These are phyloP conservation scores for Dactylellina haptotyla DNA, from an alignment of 2,329 filamentous ascomycete genomes.

Conservation along the genomic window DNA sequence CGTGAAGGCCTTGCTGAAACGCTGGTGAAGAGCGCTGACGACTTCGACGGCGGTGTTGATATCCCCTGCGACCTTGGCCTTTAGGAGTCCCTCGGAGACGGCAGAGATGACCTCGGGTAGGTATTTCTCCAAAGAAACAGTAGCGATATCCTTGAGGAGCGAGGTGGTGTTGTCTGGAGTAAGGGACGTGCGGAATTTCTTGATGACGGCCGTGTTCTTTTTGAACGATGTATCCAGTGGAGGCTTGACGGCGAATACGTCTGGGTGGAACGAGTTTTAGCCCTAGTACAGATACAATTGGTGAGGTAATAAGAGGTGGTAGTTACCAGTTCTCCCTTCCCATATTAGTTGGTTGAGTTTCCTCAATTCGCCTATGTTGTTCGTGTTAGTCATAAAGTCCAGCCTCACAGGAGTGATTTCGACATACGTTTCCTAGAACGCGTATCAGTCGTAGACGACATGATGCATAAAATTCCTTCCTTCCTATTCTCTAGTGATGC, in stretches of 20 bases:
- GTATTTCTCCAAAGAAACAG: slow-evolving; percentile 58
- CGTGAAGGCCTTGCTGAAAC: slow-evolving; percentile 58
- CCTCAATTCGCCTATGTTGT: slow-evolving; percentile 42
- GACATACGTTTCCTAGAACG: slow-evolving; percentile 52
- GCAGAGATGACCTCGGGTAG: slow-evolving; percentile 58
- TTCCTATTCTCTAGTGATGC: slow-evolving; percentile 2
- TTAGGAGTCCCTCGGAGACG: slow-evolving; percentile 57
- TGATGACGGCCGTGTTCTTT: slow-evolving; percentile 59
- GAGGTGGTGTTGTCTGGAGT: slow-evolving; percentile 56
- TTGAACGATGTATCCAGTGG: slow-evolving; percentile 58
- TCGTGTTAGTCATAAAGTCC: slow-evolving; percentile 14
- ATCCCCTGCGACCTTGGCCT: slow-evolving; percentile 56
- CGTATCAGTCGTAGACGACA: slow-evolving; percentile 49
- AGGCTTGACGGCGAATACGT: slow-evolving; percentile 56
- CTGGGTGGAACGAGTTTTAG: slow-evolving; percentile 37
- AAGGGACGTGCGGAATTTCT: slow-evolving; percentile 58
- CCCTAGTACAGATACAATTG: background rate
- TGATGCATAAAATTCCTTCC: background rate
- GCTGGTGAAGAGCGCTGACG: slow-evolving; percentile 58
- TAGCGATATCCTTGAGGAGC: slow-evolving; percentile 58
- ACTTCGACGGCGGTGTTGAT: slow-evolving; percentile 58
- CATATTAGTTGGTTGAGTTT: slow-evolving; percentile 52
- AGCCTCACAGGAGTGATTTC: background rate
- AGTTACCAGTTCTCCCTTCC: slow-evolving; percentile 48
- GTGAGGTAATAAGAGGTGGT: background rate